A percentile compares a stretch with the other conserved stretches of the same genome.
Conservation (phyloP, 768 basidiomycete species). For the Boletellus ananas region DNA sequence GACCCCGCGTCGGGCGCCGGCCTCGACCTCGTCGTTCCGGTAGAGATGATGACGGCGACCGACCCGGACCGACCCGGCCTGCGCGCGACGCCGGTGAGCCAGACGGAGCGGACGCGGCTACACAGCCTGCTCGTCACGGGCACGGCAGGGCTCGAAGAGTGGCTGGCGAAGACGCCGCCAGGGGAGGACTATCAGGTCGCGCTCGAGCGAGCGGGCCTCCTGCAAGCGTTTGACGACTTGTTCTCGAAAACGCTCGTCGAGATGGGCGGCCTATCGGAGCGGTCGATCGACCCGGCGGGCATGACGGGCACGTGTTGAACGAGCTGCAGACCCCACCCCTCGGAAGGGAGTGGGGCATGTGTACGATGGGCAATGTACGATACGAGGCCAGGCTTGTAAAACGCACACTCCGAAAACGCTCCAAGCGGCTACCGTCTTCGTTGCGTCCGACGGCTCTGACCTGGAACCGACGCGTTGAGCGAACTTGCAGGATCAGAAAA, state of each 20-base stretch:
- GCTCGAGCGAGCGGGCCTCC: constrained; percentile 50
- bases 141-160: constrained; percentile 62
- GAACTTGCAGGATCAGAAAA: no score
- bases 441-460: constrained; percentile 49
- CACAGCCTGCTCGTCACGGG: constrained; percentile 62
- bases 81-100: constrained; percentile 50
- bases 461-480: constrained; percentile 27
- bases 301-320: constrained; percentile 19
- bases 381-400: no score
- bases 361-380: no score
- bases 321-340: no score
- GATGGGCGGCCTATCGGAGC: constrained; percentile 45
- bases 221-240: constrained; percentile 60
- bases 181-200: constrained; percentile 32
- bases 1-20: constrained; percentile 45
- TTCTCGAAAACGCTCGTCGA: constrained; percentile 60
- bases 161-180: constrained; percentile 43
- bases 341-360: no score
- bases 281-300: constrained; percentile 17
- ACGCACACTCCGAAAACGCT: no score
- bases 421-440: constrained; percentile 35
- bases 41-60: constrained; percentile 23
- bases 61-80: constrained; percentile 20
- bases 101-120: constrained; percentile 71
- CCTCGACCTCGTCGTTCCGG: constrained; percentile 41